phyloP scores from a whole-genome alignment of 2,329 filamentous ascomycete species.

The Colletotrichum higginsianum region DNA sequence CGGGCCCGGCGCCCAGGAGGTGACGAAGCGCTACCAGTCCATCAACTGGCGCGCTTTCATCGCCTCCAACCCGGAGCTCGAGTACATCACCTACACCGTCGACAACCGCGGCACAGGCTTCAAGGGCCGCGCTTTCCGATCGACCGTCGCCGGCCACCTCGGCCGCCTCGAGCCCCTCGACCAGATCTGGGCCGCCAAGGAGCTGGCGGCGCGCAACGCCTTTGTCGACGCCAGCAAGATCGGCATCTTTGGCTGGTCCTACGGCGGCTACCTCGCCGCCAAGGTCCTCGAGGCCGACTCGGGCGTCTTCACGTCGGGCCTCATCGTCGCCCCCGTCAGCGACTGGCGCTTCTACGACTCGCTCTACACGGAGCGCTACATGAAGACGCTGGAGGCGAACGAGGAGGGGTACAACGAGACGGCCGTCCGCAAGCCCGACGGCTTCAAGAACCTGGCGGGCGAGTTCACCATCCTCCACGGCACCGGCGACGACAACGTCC shows the following conservation, averaged over 20 bases:
- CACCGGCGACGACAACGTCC: slow-evolving; percentile 79
- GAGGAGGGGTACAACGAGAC: slow-evolving; percentile 72
- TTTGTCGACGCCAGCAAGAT: slow-evolving; percentile 73
- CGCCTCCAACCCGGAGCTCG: slow-evolving; percentile 75
- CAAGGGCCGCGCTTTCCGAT: slow-evolving; percentile 75
- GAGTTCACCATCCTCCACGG: slow-evolving; percentile 76
- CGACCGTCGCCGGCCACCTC: slow-evolving; percentile 70
- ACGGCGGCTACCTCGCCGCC: slow-evolving; percentile 75
- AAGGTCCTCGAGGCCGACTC: slow-evolving; percentile 77
- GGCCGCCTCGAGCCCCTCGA: slow-evolving; percentile 76
- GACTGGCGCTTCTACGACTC: slow-evolving; percentile 82
- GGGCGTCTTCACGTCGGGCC: slow-evolving; percentile 72
- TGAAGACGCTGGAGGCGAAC: slow-evolving; percentile 74
- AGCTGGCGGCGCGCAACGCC: slow-evolving; percentile 63
- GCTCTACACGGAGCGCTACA: slow-evolving; percentile 81
- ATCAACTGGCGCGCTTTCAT: slow-evolving; percentile 75
- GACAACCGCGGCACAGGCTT: slow-evolving; percentile 78
- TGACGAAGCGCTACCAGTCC: slow-evolving; percentile 68
- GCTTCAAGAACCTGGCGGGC: slow-evolving; percentile 75
- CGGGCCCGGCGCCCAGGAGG: slow-evolving; percentile 75
- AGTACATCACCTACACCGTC: slow-evolving; percentile 77
- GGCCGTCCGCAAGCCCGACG: slow-evolving; percentile 69
- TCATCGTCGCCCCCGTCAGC: slow-evolving; percentile 76
- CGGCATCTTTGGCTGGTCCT: slow-evolving; percentile 79
- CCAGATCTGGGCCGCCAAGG: slow-evolving; percentile 76